Base-by-base conservation (phyloP, 257 asterid genomes). In the Rhazya stricta region DNA sequence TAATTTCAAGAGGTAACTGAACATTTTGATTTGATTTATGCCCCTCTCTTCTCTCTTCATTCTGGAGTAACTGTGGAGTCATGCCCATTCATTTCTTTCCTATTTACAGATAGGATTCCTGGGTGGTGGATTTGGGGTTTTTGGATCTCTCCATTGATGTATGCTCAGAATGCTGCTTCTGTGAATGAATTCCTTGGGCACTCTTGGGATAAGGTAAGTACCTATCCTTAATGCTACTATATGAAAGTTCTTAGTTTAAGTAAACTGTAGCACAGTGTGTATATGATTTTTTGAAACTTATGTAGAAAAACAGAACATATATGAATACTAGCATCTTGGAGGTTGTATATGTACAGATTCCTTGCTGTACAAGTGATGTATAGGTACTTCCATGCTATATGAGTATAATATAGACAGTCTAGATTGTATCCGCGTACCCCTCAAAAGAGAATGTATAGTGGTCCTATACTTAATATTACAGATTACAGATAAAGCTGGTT, bases 71-170 rank as follows among this genome's bases (percentile, higher is more conserved):
- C n/a, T 56, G 62, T 39, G 58, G 27, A 39, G 50, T 58, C 51
- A 30, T 76, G 45, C 61, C 63, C 39, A 23, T 43, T 71, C 51
- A 67, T 71, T 76, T 67, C 79, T 25, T 62, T 73, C 36, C 71
- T 32, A 73, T 75, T 78, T 76, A 72, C 96, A 94, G 98, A 91
- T 86, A 86, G 96, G 80, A 90, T 94, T 63, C 96, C 97, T 66
- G 80, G 79, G 25, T 94, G 98, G 98, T 94, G 98, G 98, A 91
- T 94, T 32, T 94, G 97, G 98, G 98, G 97, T 53, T 86, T 72
- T 81, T 94, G 98, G 98, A 73, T 91, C 84, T 94, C 98, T 77
- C 98, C 97, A 30, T 83, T 94, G 61, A 86, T 87, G 93, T 94
- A 94, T 87, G 97, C 96, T 77, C 98, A 94, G 83, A 83, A 94